Conservation (phyloP, 1,284 basidiomycete genomes). For the Papiliotrema laurentii region DNA sequence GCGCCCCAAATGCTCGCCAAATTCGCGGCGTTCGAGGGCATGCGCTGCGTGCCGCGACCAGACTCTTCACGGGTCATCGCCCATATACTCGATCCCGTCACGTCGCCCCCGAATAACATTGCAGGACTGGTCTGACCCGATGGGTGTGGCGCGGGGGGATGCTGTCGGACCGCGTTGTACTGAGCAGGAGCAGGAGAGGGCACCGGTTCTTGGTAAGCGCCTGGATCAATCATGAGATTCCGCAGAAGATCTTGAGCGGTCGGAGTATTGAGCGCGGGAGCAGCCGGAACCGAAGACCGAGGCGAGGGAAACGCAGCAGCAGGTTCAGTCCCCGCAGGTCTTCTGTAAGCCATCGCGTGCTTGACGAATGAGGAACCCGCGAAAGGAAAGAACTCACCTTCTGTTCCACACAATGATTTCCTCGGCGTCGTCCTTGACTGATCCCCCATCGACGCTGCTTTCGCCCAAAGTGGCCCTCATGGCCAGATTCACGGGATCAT, state of each 20-base stretch:
- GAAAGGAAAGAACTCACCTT: no score
- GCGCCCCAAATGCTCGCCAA: background rate
- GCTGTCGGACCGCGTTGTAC: background rate
- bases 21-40: background rate
- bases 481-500: slow-evolving; percentile 73
- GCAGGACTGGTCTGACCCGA: slow-evolving; percentile 6
- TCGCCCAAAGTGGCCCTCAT: slow-evolving; percentile 60
- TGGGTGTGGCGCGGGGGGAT: background rate
- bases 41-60: slow-evolving; percentile 19
- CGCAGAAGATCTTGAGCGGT: slow-evolving; percentile 23
- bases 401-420: slow-evolving; percentile 38
- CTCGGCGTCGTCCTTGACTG: slow-evolving; percentile 31
- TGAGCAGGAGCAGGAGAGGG: slow-evolving; percentile 1
- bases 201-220: slow-evolving; percentile 2
- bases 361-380: background rate
- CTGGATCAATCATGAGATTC: slow-evolving; percentile 18
- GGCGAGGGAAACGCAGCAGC: no score
- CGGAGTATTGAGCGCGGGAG: background rate
- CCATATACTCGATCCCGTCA: slow-evolving; percentile 26
- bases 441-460: slow-evolving; percentile 51
- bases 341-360: background rate
- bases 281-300: background rate
- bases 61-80: slow-evolving; percentile 33
- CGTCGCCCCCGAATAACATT: slow-evolving; percentile 21
- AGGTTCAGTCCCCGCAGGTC: no score